These are phyloP conservation scores for Tricholoma matsutake DNA, from an alignment of 768 basidiomycete genomes.

Conservation along the genomic window DNA sequence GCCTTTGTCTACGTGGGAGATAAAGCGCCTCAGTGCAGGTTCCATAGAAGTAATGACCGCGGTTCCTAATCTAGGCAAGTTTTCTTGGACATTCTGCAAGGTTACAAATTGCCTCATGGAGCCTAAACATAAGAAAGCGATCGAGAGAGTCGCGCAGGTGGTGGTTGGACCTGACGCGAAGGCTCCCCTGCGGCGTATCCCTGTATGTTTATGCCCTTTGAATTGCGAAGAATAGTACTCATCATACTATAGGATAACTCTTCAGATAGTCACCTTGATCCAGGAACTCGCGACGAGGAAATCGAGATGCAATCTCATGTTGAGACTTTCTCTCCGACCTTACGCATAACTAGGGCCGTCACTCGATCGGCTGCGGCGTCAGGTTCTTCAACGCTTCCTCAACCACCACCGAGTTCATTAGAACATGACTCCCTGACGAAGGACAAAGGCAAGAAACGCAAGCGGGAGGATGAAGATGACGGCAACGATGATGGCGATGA, in stretches of 20 bases:
- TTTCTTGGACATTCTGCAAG: conserved; percentile 14
- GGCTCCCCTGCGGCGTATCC: conserved; percentile 11
- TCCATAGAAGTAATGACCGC: conserved; percentile 4
- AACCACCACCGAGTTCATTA: not conserved
- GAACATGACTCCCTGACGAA: not conserved
- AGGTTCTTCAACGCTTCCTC: not conserved
- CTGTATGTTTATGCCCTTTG: conserved; percentile 4
- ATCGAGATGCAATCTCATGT: not conserved
- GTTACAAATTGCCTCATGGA: conserved; percentile 1
- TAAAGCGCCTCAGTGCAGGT: conserved; percentile 13
- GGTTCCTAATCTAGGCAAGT: conserved; percentile 15
- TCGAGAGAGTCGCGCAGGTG: not conserved
- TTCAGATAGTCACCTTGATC: not conserved
- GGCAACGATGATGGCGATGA: not conserved
- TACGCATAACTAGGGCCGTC: not conserved
- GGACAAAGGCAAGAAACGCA: conserved; percentile 1
- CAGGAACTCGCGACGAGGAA: conserved; percentile 3
- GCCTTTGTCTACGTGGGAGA: conserved; percentile 14
- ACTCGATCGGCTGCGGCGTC: conserved; percentile 3
- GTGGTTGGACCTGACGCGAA: conserved; percentile 14
- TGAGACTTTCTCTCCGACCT: not conserved
- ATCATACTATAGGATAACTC: conserved; percentile 1
- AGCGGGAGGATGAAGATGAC: not conserved
- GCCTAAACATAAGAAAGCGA: not conserved
- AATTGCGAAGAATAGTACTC: not conserved